A percentile compares a stretch with the other conserved stretches of the same genome.
These are phyloP conservation scores for Cantharellus anzutake DNA, from an alignment of 768 basidiomycete species.

Conservation along the genomic window DNA sequence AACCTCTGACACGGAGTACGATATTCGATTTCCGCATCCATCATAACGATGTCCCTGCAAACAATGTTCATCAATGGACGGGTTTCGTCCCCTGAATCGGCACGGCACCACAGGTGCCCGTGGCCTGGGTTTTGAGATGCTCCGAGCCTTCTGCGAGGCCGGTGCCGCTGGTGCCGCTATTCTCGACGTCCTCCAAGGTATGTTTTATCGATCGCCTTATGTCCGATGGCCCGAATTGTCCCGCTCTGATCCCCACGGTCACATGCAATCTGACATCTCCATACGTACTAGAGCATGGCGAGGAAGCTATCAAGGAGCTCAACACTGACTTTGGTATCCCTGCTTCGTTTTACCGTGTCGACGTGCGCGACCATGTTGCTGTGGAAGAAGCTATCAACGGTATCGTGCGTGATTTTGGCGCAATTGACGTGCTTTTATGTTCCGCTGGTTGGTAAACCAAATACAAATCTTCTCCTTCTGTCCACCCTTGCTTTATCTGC, in stretches of 20 bases:
- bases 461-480: not conserved
- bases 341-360: constrained; percentile 6
- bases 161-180: constrained; percentile 4
- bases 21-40: not conserved
- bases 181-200: constrained; percentile 4
- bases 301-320: constrained; percentile 3
- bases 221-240: too few species aligned
- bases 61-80: not conserved
- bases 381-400: constrained; percentile 5
- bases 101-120: constrained; percentile 2
- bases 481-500: not conserved
- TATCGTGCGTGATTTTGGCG: constrained; percentile 5
- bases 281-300: not conserved
- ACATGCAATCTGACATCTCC: not conserved
- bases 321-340: constrained; percentile 3
- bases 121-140: constrained; percentile 7
- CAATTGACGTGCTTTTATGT: constrained; percentile 5
- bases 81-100: not conserved
- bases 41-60: not conserved
- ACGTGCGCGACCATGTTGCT: constrained; percentile 7
- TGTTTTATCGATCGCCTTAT: not conserved
- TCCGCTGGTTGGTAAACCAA: not conserved
- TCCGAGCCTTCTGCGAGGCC: constrained; percentile 6
- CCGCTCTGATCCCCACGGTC: not conserved
- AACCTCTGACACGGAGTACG: not conserved